Conservation (phyloP, 2,329 filamentous ascomycete genomes). For the Diaporthe aspalathi region DNA sequence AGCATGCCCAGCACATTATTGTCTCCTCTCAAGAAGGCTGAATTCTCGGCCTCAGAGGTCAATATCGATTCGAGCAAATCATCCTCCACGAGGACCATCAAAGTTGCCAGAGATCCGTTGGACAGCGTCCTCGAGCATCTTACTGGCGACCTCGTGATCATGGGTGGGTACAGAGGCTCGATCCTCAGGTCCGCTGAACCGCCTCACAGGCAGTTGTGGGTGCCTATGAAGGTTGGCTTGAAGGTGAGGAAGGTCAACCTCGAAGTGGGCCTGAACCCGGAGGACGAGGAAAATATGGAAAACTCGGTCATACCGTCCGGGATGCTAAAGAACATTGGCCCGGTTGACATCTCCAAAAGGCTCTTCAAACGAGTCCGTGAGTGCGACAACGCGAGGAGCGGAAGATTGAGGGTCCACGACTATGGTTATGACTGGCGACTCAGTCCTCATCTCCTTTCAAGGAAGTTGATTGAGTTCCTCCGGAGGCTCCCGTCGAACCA, state of each 20-base stretch:
- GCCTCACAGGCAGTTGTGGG: constrained; percentile 90
- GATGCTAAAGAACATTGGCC: constrained; percentile 91
- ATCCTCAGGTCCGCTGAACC: constrained; percentile 86
- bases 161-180: constrained; percentile 92
- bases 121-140: constrained; percentile 73
- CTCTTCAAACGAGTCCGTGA: constrained; percentile 82
- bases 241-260: constrained; percentile 93
- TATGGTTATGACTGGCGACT: constrained; percentile 97
- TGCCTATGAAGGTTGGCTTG: constrained; percentile 90
- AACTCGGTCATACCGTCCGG: constrained; percentile 86
- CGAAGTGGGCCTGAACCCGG: constrained; percentile 82
- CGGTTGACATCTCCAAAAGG: constrained; percentile 87
- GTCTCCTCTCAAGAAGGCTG: constrained; percentile 46
- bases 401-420: constrained; percentile 83
- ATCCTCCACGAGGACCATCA: constrained; percentile 42
- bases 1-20: constrained; percentile 60
- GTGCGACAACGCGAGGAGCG: constrained; percentile 77
- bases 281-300: constrained; percentile 86
- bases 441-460: constrained; percentile 80
- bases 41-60: constrained; percentile 34
- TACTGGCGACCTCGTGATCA: constrained; percentile 85
- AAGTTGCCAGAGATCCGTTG: constrained; percentile 49
- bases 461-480: constrained; percentile 78
- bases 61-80: constrained; percentile 37
- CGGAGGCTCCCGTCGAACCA: constrained; percentile 80